Evolutionary conservation across 441 rosid genomes (phyloP).

Genomic region (Arabidopsis hybrid): DNA sequence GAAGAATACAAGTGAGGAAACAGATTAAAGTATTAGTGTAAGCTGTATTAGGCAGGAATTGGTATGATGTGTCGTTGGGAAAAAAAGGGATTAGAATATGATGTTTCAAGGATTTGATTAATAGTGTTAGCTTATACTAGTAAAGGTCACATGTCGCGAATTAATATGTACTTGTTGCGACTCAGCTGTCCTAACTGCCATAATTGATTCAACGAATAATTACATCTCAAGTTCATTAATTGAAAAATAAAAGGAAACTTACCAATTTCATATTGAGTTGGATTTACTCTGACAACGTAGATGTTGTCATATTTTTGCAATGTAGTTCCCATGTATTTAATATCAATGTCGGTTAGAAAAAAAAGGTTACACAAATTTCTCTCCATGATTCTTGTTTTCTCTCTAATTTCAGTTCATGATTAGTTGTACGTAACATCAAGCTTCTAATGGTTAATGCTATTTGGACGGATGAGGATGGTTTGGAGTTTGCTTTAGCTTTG

Average conservation of each 20-base stretch:
- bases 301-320: not conserved
- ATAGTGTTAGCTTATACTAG: not conserved
- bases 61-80: slow-evolving; percentile 32
- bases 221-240: not conserved
- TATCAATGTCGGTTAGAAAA: not conserved
- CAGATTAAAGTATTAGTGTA: slow-evolving; percentile 18
- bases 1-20: slow-evolving; percentile 8
- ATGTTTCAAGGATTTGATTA: slow-evolving; percentile 1
- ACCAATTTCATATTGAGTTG: not conserved
- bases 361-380: not conserved
- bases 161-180: slow-evolving; percentile 40
- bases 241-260: not conserved
- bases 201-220: slow-evolving; percentile 26
- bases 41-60: slow-evolving; percentile 41
- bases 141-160: slow-evolving; percentile 35
- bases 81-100: not conserved
- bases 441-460: not conserved
- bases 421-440: not conserved
- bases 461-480: slow-evolving; percentile 21
- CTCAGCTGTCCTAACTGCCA: slow-evolving; percentile 36
- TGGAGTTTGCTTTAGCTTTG: slow-evolving; percentile 26
- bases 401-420: not conserved
- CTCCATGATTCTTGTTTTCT: too few relatives aligned
- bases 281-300: not conserved
- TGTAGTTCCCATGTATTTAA: not conserved